These are phyloP conservation scores for Fusarium sp. DNA, from an alignment of 2,329 filamentous ascomycete species.

Conservation along the genomic window DNA sequence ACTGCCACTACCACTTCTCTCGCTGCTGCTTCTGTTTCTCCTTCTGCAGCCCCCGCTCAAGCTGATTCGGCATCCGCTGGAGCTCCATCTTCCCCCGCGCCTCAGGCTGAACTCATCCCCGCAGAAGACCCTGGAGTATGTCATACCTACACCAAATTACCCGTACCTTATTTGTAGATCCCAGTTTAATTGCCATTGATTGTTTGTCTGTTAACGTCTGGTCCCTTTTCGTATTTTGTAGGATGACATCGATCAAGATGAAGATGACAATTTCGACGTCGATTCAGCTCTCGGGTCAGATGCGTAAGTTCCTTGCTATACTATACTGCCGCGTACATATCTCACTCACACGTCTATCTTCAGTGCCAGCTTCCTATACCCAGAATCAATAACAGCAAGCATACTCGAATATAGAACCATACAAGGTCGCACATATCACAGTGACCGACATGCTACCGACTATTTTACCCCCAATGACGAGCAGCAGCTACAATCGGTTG, in stretches of 20 bases:
- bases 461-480: slow-evolving; percentile 43
- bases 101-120: slow-evolving; percentile 37
- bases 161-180: neutral
- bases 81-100: slow-evolving; percentile 18
- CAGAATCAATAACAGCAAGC: slow-evolving; percentile 37
- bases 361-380: slow-evolving; percentile 36
- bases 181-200: neutral
- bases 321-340: neutral
- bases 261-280: slow-evolving; percentile 31
- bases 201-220: slow-evolving; percentile 8
- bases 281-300: slow-evolving; percentile 41
- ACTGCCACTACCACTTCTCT: slow-evolving; percentile 10
- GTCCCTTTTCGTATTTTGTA: slow-evolving; percentile 7
- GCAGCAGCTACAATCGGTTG: slow-evolving; percentile 38
- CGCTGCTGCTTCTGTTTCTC: neutral
- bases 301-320: slow-evolving; percentile 27
- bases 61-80: slow-evolving; percentile 13
- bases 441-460: slow-evolving; percentile 34
- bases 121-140: slow-evolving; percentile 37
- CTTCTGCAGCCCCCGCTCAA: slow-evolving; percentile 18
- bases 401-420: slow-evolving; percentile 41
- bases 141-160: slow-evolving; percentile 3
- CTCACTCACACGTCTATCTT: neutral
- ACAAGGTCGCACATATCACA: slow-evolving; percentile 41
- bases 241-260: slow-evolving; percentile 5